Evolutionary conservation across 2,329 filamentous ascomycete species (phyloP), one percentile per base, ranked within the genome.

Genomic region (Cladosporium oxysporum): DNA sequence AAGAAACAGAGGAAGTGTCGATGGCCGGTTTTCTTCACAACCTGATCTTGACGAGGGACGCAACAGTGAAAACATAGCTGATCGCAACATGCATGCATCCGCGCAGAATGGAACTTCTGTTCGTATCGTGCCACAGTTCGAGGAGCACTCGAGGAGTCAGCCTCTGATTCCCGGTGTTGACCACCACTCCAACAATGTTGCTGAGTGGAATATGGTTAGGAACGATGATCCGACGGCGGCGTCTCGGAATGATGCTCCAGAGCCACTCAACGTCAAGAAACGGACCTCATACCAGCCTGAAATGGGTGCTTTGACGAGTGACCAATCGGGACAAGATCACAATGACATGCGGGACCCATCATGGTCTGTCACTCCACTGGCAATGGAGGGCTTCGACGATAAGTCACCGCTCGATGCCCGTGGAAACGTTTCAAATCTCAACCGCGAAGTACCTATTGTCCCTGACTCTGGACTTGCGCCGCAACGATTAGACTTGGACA

Each of bases 41-140:
- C 33, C 8, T n/a, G 23, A 33, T 5, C 37, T 63, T n/a, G 67
- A 66, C 50, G 50, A 66, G 31, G 65, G 65, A 57, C 66, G 66
- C 21, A 88, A 85, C 70, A 86, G 85, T 18, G 87, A 89, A 72
- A 87, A 89, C 72, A 86, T 89, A 1, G 87, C 86, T 1, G 86
- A 88, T 69, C 81, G 88, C 37, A 90, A 90, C 67, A 78, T 87
- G 10, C 18, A 16, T 2, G 21, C 50, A 2, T 33, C 61, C 16
- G 18, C 50, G 2, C 8, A n/a, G 7, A n/a, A 55, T 2, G 11
- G n/a, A 35, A 11, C 50, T n/a, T 44, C 61, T 5, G n/a, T 41
- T 14, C 61, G 35, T 16, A 16, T 29, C 10, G 14, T 63, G 16
- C 49, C 49, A 35, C 29, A 28, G 6, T 21, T n/a, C 3, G 26